phyloP scores from a whole-genome alignment of 805 yeast species.

The Cyberlindnera euphorbiiphila region DNA sequence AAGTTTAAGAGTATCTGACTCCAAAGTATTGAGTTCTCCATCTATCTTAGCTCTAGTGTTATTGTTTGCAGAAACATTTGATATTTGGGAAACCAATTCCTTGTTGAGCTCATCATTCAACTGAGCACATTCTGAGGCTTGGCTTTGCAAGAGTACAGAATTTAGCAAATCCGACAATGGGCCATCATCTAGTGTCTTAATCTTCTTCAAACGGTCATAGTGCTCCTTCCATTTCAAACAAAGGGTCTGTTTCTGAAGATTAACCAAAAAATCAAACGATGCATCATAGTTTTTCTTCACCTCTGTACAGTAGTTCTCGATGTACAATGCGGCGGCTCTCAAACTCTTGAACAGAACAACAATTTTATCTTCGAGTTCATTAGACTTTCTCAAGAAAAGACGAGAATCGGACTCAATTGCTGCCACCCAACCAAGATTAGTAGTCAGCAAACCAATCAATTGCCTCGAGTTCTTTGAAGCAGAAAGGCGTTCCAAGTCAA shows the following conservation, averaged over 20 bases:
- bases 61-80: slow-evolving; percentile 35
- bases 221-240: slow-evolving; percentile 23
- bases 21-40: slow-evolving; percentile 37
- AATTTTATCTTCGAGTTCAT: slow-evolving; percentile 33
- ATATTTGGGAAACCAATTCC: slow-evolving; percentile 29
- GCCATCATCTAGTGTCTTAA: slow-evolving; percentile 9
- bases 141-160: slow-evolving; percentile 26
- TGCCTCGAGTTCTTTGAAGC: slow-evolving; percentile 23
- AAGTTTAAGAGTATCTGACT: slow-evolving; percentile 36
- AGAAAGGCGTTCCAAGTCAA: slow-evolving; percentile 18
- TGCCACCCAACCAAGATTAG: slow-evolving; percentile 50
- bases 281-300: slow-evolving; percentile 42
- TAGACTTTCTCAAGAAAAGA: slow-evolving; percentile 30
- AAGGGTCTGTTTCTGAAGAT: slow-evolving; percentile 40
- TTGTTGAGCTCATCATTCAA: slow-evolving; percentile 18
- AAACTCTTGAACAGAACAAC: slow-evolving; percentile 42
- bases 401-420: slow-evolving; percentile 41
- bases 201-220: slow-evolving; percentile 7
- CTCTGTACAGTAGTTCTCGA: slow-evolving; percentile 45
- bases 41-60: slow-evolving; percentile 36
- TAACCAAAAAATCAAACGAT: slow-evolving; percentile 34
- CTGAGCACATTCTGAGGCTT: slow-evolving; percentile 25
- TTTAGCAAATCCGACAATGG: slow-evolving; percentile 17
- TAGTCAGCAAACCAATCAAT: slow-evolving; percentile 33
- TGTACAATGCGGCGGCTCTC: slow-evolving; percentile 45